A percentile compares a stretch with the other conserved stretches of the same genome.
Conservation (phyloP, 1,284 basidiomycete genomes). For the Fistulinella cinereoalba region DNA sequence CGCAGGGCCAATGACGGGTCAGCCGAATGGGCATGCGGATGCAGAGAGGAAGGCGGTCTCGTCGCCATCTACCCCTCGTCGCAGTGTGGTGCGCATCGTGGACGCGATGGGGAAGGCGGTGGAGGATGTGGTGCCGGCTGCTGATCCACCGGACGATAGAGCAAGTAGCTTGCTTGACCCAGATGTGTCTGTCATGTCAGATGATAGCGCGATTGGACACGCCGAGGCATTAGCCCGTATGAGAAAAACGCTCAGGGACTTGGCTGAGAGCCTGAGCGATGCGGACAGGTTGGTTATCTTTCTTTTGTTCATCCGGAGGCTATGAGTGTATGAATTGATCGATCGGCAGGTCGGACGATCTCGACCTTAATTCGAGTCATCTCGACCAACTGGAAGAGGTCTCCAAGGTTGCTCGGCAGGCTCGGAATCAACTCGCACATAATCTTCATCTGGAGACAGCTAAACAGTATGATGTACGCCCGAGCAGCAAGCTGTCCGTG, state of each 20-base stretch:
- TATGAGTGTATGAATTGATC: constrained; percentile 11
- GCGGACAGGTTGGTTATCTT: constrained; percentile 49
- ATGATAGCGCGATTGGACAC: constrained; percentile 39
- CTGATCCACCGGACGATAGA: constrained; percentile 19
- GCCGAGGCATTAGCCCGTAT: constrained; percentile 55
- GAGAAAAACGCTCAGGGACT: constrained; percentile 51
- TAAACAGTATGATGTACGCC: constrained; percentile 14
- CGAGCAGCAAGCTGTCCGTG: constrained; percentile 8
- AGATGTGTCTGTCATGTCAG: constrained; percentile 23
- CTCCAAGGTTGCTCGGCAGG: constrained; percentile 51
- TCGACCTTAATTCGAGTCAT: constrained; percentile 40
- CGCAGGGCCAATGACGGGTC: neutral
- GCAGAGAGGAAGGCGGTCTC: constrained; percentile 10
- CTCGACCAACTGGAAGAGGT: constrained; percentile 51
- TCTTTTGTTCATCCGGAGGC: constrained; percentile 1
- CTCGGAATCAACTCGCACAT: constrained; percentile 44
- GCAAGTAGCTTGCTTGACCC: constrained; percentile 26
- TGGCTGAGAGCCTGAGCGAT: constrained; percentile 54
- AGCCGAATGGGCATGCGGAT: constrained; percentile 13
- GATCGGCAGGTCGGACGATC: constrained; percentile 36
- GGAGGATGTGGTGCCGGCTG: constrained; percentile 33
- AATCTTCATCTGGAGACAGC: constrained; percentile 38
- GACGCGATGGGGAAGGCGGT: constrained; percentile 68
- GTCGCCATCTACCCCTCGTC: constrained; percentile 34
- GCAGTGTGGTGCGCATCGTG: constrained; percentile 53